phyloP scores from a whole-genome alignment of 805 yeast genomes.

The Kregervanrija delftensis region DNA sequence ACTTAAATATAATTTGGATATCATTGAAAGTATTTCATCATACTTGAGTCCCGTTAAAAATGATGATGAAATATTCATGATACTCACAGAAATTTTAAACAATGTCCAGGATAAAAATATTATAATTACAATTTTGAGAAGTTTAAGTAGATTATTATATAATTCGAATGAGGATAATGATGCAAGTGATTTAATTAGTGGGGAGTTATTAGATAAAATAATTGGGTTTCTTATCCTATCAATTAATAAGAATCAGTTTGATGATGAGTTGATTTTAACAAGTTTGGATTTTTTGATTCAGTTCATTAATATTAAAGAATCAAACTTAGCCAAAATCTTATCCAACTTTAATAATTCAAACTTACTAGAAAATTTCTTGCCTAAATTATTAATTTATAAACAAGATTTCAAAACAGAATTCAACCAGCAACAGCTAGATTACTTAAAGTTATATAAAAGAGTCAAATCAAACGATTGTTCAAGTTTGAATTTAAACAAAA shows the following conservation, averaged over 20 bases:
- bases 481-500: not conserved
- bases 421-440: conserved; percentile 24
- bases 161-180: conserved; percentile 37
- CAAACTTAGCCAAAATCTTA: conserved; percentile 50
- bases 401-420: conserved; percentile 32
- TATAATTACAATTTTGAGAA: conserved; percentile 62
- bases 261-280: conserved; percentile 69
- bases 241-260: conserved; percentile 26
- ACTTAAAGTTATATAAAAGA: conserved; percentile 41
- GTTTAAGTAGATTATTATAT: conserved; percentile 73
- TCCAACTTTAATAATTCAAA: conserved; percentile 41
- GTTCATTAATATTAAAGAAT: conserved; percentile 42
- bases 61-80: conserved; percentile 60
- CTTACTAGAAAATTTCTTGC: conserved; percentile 51
- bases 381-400: conserved; percentile 50
- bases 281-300: conserved; percentile 80
- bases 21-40: conserved; percentile 78
- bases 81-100: conserved; percentile 44
- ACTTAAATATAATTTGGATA: conserved; percentile 62
- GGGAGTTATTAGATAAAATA: conserved; percentile 43
- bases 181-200: conserved; percentile 42
- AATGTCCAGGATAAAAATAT: conserved; percentile 60
- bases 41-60: conserved; percentile 69
- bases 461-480: conserved; percentile 29
- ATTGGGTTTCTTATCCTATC: conserved; percentile 50